Percentiles rank a stretch among this genome's conserved stretches.
Conservation (phyloP, 495 filamentous ascomycete species). For the Talaromyces proteolyticus region DNA sequence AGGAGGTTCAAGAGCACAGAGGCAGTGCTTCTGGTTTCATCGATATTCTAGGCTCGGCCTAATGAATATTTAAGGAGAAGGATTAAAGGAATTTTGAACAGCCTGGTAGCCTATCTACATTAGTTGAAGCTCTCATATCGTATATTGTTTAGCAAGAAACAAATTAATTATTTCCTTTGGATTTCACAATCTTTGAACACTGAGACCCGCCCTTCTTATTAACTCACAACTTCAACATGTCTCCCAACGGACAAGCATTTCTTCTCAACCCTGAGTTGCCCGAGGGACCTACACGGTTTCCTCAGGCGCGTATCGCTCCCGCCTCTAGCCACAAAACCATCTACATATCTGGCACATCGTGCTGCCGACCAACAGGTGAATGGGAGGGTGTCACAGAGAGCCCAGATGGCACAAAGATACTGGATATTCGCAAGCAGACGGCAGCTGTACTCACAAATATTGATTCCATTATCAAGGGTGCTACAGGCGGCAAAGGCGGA, state of each 20-base stretch:
- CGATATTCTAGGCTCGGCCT: no score
- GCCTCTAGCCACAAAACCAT: slow-evolving; percentile 24
- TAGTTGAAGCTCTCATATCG: no score
- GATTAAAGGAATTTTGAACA: no score
- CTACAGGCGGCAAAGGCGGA: slow-evolving; percentile 21
- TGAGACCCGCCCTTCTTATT: no score
- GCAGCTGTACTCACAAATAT: slow-evolving; percentile 25
- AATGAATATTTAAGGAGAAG: no score
- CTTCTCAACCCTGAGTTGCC: slow-evolving; percentile 23
- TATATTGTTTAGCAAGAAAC: no score
- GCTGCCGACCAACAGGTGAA: slow-evolving; percentile 12
- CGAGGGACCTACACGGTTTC: slow-evolving; percentile 18
- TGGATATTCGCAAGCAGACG: slow-evolving; percentile 25
- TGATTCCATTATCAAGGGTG: slow-evolving; percentile 26
- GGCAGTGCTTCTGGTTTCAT: no score
- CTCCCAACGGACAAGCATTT: slow-evolving; percentile 25
- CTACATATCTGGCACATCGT: slow-evolving; percentile 26
- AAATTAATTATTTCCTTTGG: no score
- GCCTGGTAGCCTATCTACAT: no score
- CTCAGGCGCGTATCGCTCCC: slow-evolving; percentile 23
- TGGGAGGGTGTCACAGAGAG: slow-evolving; percentile 23
- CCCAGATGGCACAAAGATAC: slow-evolving; percentile 20
- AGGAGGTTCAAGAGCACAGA: no score
- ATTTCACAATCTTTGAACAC: no score
- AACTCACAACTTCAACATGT: no score